Conservation (phyloP, 1,139 yeast genomes). For the Protomyces inouyei region DNA sequence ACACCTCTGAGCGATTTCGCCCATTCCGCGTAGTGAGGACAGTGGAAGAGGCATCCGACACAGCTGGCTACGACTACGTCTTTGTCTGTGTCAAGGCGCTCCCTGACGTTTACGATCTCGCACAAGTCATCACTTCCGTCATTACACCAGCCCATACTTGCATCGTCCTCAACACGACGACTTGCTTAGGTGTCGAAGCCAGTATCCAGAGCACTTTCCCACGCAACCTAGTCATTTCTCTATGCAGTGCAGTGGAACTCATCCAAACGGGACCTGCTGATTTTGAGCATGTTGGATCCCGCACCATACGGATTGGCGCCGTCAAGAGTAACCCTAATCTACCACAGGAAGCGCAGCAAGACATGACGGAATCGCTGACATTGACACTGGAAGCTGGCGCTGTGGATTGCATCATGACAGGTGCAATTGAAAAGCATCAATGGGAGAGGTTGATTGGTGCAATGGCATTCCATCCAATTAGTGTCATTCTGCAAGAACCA, state of each 20-base stretch:
- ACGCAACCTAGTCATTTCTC: slow-evolving; percentile 51
- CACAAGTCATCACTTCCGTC: slow-evolving; percentile 56
- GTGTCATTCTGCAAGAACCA: slow-evolving; percentile 34
- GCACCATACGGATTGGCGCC: slow-evolving; percentile 31
- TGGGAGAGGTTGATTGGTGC: slow-evolving; percentile 34
- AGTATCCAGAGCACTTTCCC: slow-evolving; percentile 59
- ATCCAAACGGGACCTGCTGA: slow-evolving; percentile 34
- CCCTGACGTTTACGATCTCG: slow-evolving; percentile 61
- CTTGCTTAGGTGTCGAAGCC: slow-evolving; percentile 68
- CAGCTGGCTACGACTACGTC: slow-evolving; percentile 56
- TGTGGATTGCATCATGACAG: slow-evolving; percentile 31
- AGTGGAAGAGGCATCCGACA: slow-evolving; percentile 42
- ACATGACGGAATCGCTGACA: slow-evolving; percentile 34
- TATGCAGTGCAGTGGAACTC: slow-evolving; percentile 32
- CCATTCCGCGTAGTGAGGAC: slow-evolving; percentile 34
- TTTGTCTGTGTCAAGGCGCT: slow-evolving; percentile 67
- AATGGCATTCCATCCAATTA: slow-evolving; percentile 33
- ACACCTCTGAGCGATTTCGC: slow-evolving; percentile 32
- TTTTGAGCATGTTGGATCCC: slow-evolving; percentile 31
- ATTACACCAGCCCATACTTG: slow-evolving; percentile 48
- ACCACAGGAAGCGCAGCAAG: slow-evolving; percentile 32
- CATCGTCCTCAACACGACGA: slow-evolving; percentile 41
- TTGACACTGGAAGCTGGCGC: slow-evolving; percentile 34
- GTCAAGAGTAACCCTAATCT: slow-evolving; percentile 15
- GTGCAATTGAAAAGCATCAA: slow-evolving; percentile 33